A percentile compares a stretch with the other conserved stretches of the same genome.
Evolutionary conservation across 2,329 filamentous ascomycete genomes (phyloP).

Genomic region (Aureobasidium uvarum): DNA sequence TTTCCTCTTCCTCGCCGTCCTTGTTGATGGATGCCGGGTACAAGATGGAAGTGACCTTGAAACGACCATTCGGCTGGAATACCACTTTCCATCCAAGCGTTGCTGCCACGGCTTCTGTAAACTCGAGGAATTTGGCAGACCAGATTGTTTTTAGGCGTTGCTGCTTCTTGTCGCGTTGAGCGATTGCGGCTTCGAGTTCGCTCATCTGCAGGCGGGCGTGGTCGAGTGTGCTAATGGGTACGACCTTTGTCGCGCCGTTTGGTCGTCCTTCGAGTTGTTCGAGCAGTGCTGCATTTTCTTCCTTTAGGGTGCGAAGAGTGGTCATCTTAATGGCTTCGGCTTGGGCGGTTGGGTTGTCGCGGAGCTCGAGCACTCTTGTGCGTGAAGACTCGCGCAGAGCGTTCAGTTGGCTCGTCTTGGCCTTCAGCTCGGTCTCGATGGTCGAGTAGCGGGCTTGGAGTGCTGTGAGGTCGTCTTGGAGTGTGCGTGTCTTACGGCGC

Average conservation of each 20-base stretch:
- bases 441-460: constrained; percentile 68
- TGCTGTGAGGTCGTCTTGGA: constrained; percentile 73
- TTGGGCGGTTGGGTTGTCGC: constrained; percentile 88
- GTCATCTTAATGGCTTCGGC: constrained; percentile 79
- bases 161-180: constrained; percentile 74
- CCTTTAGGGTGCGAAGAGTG: constrained; percentile 72
- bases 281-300: constrained; percentile 81
- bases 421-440: constrained; percentile 71
- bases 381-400: constrained; percentile 65
- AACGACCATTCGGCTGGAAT: constrained; percentile 96
- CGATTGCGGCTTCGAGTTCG: constrained; percentile 52
- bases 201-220: constrained; percentile 72
- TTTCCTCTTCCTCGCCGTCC: constrained; percentile 53
- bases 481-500: constrained; percentile 78
- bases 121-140: constrained; percentile 86
- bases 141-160: constrained; percentile 89
- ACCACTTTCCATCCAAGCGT: constrained; percentile 93
- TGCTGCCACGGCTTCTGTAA: constrained; percentile 89
- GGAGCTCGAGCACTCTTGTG: constrained; percentile 79
- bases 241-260: constrained; percentile 55
- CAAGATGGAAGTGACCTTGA: constrained; percentile 84
- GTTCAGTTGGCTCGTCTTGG: constrained; percentile 69
- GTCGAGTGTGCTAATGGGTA: constrained; percentile 74
- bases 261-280: constrained; percentile 59
- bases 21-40: constrained; percentile 53